Conservation (phyloP, 2,329 filamentous ascomycete genomes). For the Magnaporthiopsis rhizophila region DNA sequence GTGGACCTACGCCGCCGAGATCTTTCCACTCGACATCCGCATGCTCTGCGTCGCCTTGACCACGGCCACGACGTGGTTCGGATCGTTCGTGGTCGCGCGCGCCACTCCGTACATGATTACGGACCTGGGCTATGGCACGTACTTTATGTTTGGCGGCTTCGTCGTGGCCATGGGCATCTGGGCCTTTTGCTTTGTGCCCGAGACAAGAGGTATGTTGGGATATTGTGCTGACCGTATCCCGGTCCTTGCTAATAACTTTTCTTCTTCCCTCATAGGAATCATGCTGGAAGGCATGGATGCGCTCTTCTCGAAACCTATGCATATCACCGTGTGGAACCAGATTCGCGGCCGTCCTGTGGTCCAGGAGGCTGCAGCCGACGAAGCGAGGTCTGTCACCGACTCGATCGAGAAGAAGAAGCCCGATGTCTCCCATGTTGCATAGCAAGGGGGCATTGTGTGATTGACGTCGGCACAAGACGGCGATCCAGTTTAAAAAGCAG, state of each 20-base stretch:
- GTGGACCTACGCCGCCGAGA: constrained; percentile 10
- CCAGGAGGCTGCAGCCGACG: neutral
- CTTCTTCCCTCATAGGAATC: neutral
- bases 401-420: constrained; percentile 5
- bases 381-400: neutral
- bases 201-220: constrained; percentile 38
- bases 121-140: constrained; percentile 17
- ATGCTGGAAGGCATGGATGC: constrained; percentile 5
- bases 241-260: neutral
- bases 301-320: constrained; percentile 7
- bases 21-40: constrained; percentile 12
- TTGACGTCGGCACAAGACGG: too few species aligned
- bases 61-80: constrained; percentile 16
- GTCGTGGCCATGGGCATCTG: constrained; percentile 24
- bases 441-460: neutral
- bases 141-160: constrained; percentile 18
- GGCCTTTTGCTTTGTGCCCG: constrained; percentile 46
- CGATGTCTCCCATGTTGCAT: constrained; percentile 1
- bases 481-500: too few species aligned
- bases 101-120: constrained; percentile 19
- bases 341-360: constrained; percentile 2
- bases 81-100: constrained; percentile 14
- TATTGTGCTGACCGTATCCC: neutral
- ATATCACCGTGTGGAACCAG: constrained; percentile 2
- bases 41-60: constrained; percentile 17